Base-by-base conservation (phyloP, 371 early-diverging fungal species). In the Haplosporangium sp. region DNA sequence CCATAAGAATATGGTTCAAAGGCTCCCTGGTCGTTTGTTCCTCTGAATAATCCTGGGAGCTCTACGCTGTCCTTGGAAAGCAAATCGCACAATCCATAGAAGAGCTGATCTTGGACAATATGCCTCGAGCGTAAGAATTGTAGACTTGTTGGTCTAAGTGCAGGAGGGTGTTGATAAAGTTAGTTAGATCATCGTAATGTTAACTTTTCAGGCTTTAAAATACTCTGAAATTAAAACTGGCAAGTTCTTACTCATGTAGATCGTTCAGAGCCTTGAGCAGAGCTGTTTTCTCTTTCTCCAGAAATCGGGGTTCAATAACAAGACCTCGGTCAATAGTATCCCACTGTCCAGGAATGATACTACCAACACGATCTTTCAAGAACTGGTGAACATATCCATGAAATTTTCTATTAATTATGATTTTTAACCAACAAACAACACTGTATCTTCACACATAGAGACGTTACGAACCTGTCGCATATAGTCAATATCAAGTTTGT, bases 1-100 rank as follows among this genome's bases (percentile, higher is more conserved):
- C 69, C 75, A 47, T 75, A 81, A 2, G 75, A 71, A 3, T 63
- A 62, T 3, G 82, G 82, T 3, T 67, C 76, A 72, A 75, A 81
- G 0, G 57, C 38, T 4, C 82, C 76, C 42, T 81, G 82, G 1
- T 81, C 82, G 27, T 61, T 58, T 3, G 57, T 40, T 5, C 82
- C 82, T 42, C 62, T 71, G 56, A 81, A 75, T 0, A 62, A 42
- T 38, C 82, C 82, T 2, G 76, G 69, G 2, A 81, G 48, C 5
- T 20, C 61, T 42, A 11, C 27, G 0, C 27, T 47, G 0, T 81
- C 82, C 63, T 72, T 81, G 8, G 72, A 64, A 8, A 81, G 63
- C 0, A 63, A 7, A 17, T 81, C 82, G 40, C 82, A 81, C 1
- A 81, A 44, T 53, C 74, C 70, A 52, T 62, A 75, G 62, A 81